phyloP scores from a whole-genome alignment of 2,329 filamentous ascomycete genomes.

The Myrmaecium sp. region DNA sequence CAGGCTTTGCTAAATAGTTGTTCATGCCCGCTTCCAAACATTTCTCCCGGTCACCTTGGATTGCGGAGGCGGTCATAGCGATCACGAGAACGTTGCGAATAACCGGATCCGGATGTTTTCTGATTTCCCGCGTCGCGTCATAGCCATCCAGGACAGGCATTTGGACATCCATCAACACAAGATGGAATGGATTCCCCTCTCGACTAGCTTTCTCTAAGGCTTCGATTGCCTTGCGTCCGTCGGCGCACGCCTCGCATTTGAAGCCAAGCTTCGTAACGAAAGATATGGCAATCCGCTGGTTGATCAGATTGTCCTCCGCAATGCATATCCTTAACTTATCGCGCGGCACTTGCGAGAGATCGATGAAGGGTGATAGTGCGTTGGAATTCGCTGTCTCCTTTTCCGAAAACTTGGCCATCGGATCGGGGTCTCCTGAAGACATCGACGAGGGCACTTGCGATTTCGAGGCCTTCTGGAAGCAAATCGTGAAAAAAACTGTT shows the following conservation, averaged over 20 bases:
- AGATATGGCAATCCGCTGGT: slow-evolving; percentile 83
- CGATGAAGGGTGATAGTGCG: slow-evolving; percentile 20
- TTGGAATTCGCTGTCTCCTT: slow-evolving; percentile 25
- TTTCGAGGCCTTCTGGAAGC: slow-evolving; percentile 65
- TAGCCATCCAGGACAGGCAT: slow-evolving; percentile 92
- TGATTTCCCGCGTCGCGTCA: slow-evolving; percentile 70
- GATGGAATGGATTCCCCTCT: slow-evolving; percentile 64
- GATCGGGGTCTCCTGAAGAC: slow-evolving; percentile 29
- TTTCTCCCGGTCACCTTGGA: slow-evolving; percentile 86
- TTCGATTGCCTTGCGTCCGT: slow-evolving; percentile 75
- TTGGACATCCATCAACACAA: slow-evolving; percentile 84
- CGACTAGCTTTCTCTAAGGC: slow-evolving; percentile 57
- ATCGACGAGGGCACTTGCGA: slow-evolving; percentile 31
- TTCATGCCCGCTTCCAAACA: slow-evolving; percentile 96
- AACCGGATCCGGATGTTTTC: slow-evolving; percentile 56
- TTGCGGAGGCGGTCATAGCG: slow-evolving; percentile 91
- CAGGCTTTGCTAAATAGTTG: slow-evolving; percentile 89
- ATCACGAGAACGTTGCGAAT: slow-evolving; percentile 82
- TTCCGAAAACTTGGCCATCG: slow-evolving; percentile 39
- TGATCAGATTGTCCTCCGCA: slow-evolving; percentile 89
- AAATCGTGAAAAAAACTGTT: slow-evolving; percentile 61
- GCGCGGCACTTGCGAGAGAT: slow-evolving; percentile 53
- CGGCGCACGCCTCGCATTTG: slow-evolving; percentile 73
- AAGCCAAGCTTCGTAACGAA: slow-evolving; percentile 80
- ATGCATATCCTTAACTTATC: slow-evolving; percentile 77